phyloP scores from a whole-genome alignment of 164 flowering plant genomes.

The Nymphaea thermarum region DNA sequence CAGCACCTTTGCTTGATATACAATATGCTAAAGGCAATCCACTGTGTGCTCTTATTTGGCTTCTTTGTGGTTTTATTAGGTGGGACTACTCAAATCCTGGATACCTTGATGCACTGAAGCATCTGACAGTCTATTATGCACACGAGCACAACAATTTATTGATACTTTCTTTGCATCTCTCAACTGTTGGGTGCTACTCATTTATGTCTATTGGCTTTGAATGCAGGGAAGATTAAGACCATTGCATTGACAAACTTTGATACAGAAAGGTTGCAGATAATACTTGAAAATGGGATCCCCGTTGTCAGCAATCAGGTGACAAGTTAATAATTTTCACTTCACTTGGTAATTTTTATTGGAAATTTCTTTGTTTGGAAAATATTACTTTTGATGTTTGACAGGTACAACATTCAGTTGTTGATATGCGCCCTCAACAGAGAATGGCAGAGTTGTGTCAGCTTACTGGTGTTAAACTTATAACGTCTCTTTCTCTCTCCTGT shows the following conservation, averaged over 20 bases:
- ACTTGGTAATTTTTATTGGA: neutral
- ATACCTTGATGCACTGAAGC: constrained; percentile 94
- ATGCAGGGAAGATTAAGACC: constrained; percentile 93
- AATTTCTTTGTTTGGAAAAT: neutral
- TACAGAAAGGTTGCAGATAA: constrained; percentile 75
- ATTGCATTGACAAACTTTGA: constrained; percentile 96
- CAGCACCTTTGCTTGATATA: no score
- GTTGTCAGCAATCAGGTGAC: constrained; percentile 92
- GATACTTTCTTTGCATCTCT: neutral
- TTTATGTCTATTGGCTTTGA: neutral
- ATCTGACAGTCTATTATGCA: constrained; percentile 42
- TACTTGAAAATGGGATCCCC: constrained; percentile 84
- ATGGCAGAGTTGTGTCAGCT: constrained; percentile 96
- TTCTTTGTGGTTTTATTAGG: constrained; percentile 24
- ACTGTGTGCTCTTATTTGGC: no score
- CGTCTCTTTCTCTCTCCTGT: constrained; percentile 46
- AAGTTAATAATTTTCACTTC: neutral
- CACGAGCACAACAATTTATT: neutral
- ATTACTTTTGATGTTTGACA: constrained; percentile 6
- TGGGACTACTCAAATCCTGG: constrained; percentile 96
- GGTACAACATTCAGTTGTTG: constrained; percentile 98
- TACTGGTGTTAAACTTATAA: constrained; percentile 92
- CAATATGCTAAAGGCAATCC: no score
- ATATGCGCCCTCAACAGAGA: constrained; percentile 95
- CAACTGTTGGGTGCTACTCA: neutral